A percentile compares a stretch with the other conserved stretches of the same genome.
Conservation (phyloP, 148 eudicot species). For the Rhododendron kiyosumense region DNA sequence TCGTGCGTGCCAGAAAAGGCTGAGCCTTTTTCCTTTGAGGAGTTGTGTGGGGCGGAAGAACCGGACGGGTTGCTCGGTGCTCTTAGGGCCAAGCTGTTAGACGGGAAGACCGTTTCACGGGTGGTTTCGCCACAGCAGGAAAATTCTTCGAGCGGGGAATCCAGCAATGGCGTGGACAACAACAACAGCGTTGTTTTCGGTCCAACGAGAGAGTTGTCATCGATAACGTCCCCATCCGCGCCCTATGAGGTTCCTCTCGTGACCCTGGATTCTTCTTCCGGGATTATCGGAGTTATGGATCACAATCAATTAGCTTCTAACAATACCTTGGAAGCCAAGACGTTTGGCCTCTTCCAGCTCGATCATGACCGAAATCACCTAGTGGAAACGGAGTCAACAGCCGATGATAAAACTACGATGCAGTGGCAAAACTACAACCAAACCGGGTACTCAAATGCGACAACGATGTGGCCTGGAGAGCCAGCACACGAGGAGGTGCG, state of each 20-base stretch:
- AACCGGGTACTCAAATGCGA: neutral
- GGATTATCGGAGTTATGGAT: neutral
- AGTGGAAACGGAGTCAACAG: neutral
- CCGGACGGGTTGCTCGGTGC: constrained; percentile 27
- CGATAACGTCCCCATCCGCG: neutral
- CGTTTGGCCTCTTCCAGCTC: neutral
- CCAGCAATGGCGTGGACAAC: neutral
- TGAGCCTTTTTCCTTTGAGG: constrained; percentile 31
- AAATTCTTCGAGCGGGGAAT: neutral
- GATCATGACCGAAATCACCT: neutral
- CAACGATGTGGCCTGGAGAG: constrained; percentile 10
- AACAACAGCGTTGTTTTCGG: neutral
- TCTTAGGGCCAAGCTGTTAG: constrained; percentile 29
- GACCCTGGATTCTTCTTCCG: neutral
- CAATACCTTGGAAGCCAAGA: neutral
- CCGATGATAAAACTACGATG: neutral
- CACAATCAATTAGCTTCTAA: neutral
- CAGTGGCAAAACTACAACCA: neutral
- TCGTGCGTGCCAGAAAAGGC: neutral
- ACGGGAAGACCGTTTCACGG: neutral
- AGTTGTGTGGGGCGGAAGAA: constrained; percentile 20
- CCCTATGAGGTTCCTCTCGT: neutral
- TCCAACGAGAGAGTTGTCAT: neutral
- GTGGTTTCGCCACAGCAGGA: neutral
- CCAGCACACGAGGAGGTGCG: neutral